Evolutionary conservation across 768 basidiomycete genomes (phyloP), one percentile per base, ranked within the genome.

Genomic region (Pleurotus giganteus): DNA sequence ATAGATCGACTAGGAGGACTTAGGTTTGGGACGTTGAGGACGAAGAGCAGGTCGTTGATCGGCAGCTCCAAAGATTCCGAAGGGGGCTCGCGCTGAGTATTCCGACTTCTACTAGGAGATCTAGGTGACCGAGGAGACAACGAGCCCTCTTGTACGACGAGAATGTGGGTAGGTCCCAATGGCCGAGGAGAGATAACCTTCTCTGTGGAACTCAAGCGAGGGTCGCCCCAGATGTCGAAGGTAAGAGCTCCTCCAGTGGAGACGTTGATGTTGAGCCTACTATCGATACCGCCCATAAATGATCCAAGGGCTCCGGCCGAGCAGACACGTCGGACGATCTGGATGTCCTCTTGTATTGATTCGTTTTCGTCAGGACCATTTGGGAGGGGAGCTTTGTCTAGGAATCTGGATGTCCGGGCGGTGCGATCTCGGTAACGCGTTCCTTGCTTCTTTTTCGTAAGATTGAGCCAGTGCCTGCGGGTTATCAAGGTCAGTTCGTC

Each of bases 1-100:
- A 51, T 15, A 36, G 49, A 51, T 12, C 36, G 41, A 15, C 39
- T 28, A 4, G 29, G 37, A 9, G 58, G 41, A 2, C 47, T n/a
- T 8, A 74, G 60, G 46, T 74, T 74, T 1, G 74, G 73, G 0
- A 65, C 69, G 53, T 68, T 70, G 56, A 74, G 61, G 1, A 65
- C 43, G 50, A 76, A 73, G 3, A 74, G 60, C 2, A 76, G 61
- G 54, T 74, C 74, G 54, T 75, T 74, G 52, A 76, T 66, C 0
- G 71, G 69, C 11, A 74, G 53, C 49, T 75, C 72, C 15, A 69
- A 31, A 7, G 64, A 52, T 53, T 67, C 55, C 7, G 61, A 52
- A 56, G 60, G 44, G 27, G 53, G 27, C 12, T 54, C 49, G 23
- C 54, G 37, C 17, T 17, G 39, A 23, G 17, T 46, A 45, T 21